A percentile compares a stretch with the other conserved stretches of the same genome.
Evolutionary conservation across 2,329 filamentous ascomycete genomes (phyloP).

Genomic region (Xylaria sp.): DNA sequence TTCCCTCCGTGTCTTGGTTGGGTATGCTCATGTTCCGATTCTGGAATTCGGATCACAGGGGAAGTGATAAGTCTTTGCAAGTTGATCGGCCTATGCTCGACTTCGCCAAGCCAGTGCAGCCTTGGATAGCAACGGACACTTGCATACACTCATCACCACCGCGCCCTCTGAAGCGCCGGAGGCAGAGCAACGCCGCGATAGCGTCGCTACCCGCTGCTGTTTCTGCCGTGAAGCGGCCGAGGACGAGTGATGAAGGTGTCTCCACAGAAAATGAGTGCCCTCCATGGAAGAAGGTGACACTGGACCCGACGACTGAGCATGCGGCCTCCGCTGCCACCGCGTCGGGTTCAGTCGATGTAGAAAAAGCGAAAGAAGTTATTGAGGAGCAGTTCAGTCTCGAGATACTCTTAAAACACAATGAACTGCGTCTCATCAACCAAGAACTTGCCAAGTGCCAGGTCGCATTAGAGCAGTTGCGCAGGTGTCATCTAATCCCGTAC

Average conservation of each 20-base stretch:
- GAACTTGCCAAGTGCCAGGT: slow-evolving; percentile 96
- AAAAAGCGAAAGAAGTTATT: slow-evolving; percentile 76
- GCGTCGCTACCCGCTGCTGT: slow-evolving; percentile 44
- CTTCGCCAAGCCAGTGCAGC: slow-evolving; percentile 51
- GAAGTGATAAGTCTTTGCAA: slow-evolving; percentile 64
- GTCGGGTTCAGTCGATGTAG: slow-evolving; percentile 49
- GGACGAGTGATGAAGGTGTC: slow-evolving; percentile 49
- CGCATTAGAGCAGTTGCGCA: slow-evolving; percentile 90
- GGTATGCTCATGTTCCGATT: slow-evolving; percentile 71
- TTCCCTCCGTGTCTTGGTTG: slow-evolving; percentile 44
- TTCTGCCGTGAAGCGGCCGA: slow-evolving; percentile 58
- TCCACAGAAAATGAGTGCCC: slow-evolving; percentile 44
- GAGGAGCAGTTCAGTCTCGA: slow-evolving; percentile 90
- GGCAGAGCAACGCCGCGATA: slow-evolving; percentile 51
- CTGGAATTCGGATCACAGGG: slow-evolving; percentile 68
- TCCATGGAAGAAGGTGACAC: slow-evolving; percentile 49
- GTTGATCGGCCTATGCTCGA: slow-evolving; percentile 56
- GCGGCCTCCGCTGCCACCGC: slow-evolving; percentile 22
- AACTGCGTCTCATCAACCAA: slow-evolving; percentile 92
- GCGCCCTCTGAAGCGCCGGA: slow-evolving; percentile 48
- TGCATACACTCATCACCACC: slow-evolving; percentile 44
- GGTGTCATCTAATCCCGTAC: slow-evolving; percentile 92
- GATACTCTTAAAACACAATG: slow-evolving; percentile 92
- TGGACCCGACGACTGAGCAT: slow-evolving; percentile 40
- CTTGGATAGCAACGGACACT: slow-evolving; percentile 49